Base-by-base conservation (phyloP, 2,329 filamentous ascomycete species). In the Helotiales sp. region DNA sequence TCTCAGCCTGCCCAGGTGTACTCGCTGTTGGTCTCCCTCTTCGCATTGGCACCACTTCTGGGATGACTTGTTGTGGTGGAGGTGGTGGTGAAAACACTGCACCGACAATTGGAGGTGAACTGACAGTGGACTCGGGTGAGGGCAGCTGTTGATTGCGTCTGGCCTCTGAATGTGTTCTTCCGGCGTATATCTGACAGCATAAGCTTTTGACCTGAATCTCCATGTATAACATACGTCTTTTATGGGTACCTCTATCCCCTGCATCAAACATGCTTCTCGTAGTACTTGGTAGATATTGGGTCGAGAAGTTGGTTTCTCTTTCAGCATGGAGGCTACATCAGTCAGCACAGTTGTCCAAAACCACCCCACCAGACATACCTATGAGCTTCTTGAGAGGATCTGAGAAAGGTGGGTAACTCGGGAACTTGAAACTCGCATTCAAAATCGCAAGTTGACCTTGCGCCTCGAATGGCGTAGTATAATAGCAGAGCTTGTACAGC, bases 401-500 rank as follows among this genome's bases (percentile, higher is more conserved):
- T 0, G 95, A 97, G 72, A 99, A 99, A 17, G 84, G 79, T 27
- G 95, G 95, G 69, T 97, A 91, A 59, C 82, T 84, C 5, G 93
- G 95, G 68, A 91, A 99, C 69, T 90, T 93, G 81, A 91, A 98
- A 73, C 86, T 96, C 51, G 95, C 95, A 71, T 98, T 98, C 60
- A 99, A 77, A 63, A 99, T 99, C 12, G 95, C 95, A 78, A 98
- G 90, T 76, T 97, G 93, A 25, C 95, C 95, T 70, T 96, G 92
- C 63, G 98, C 93, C 75, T 99, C 95, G 69, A 99, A 99, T 0
- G 95, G 95, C 5, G 95, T 99, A 1, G 95, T 99, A 75, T 99
- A 99, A 75, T 98, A 99, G 78, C 95, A 99, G 61, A 99, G 81
- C 79, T 99, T 99, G 79, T 99, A 99, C 54, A 99, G 76, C 58